Conservation (phyloP, 208 protist species). For the Trypanosoma melophagium region DNA sequence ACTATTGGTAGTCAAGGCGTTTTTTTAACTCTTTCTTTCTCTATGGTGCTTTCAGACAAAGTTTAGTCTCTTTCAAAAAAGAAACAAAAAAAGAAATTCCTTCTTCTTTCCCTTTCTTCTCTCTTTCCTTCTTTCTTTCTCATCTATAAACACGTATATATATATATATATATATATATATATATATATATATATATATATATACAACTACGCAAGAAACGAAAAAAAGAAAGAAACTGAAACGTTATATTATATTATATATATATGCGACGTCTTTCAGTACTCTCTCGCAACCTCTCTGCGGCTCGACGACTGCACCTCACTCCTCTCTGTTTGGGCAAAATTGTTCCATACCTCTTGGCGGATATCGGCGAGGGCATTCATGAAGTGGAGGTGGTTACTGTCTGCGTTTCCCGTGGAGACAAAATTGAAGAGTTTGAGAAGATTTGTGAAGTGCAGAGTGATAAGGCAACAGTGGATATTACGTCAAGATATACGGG, state of each 20-base stretch:
- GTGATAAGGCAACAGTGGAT: slow-evolving; percentile 94
- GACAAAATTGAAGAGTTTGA: slow-evolving; percentile 93
- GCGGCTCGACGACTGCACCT: slow-evolving; percentile 4
- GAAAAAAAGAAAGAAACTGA: slow-evolving; percentile 11
- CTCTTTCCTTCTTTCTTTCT: too few species aligned
- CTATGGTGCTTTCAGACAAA: too few species aligned
- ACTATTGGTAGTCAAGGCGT: too few species aligned
- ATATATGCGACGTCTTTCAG: too few species aligned
- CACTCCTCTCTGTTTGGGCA: slow-evolving; percentile 20
- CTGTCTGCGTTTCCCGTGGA: slow-evolving; percentile 90
- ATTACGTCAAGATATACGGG: slow-evolving; percentile 93
- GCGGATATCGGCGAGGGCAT: slow-evolving; percentile 97
- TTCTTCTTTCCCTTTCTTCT: too few species aligned
- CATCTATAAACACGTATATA: too few species aligned
- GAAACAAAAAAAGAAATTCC: too few species aligned
- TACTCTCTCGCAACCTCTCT: neutral
- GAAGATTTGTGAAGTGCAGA: slow-evolving; percentile 93
- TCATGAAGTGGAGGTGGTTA: slow-evolving; percentile 92
- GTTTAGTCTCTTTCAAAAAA: too few species aligned
- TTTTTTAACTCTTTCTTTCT: too few species aligned
- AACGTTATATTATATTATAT: slow-evolving; percentile 5
- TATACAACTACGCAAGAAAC: neutral
- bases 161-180: too few species aligned
- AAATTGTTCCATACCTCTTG: slow-evolving; percentile 76
- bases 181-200: too few species aligned